A percentile compares a stretch with the other conserved stretches of the same genome.
phyloP scores from a whole-genome alignment of 2,329 filamentous ascomycete species.

The Fusarium oligoseptatum region DNA sequence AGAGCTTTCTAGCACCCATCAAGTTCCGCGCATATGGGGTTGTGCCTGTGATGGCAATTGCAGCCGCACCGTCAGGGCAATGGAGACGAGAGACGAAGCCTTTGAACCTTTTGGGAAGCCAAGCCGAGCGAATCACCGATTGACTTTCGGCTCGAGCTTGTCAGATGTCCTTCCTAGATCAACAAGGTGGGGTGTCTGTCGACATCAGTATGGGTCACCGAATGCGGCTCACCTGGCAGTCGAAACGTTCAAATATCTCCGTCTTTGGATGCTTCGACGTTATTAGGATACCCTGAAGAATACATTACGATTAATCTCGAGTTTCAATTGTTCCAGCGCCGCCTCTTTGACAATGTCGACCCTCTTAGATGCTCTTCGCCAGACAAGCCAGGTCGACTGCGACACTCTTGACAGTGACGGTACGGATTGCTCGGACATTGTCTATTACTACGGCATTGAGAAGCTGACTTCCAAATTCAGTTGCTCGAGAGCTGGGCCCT shows the following conservation, averaged over 20 bases:
- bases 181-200: conserved; percentile 19
- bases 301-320: not conserved
- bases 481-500: conserved; percentile 49
- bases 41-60: conserved; percentile 17
- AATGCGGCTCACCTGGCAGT: not conserved
- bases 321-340: not conserved
- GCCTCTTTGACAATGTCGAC: conserved; percentile 39
- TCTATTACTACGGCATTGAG: not conserved
- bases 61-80: conserved; percentile 27
- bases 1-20: not conserved
- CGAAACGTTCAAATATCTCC: conserved; percentile 11
- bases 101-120: conserved; percentile 29
- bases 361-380: conserved; percentile 46
- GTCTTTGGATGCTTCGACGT: not conserved
- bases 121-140: conserved; percentile 31
- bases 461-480: conserved; percentile 38
- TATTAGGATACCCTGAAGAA: conserved; percentile 6
- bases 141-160: conserved; percentile 1
- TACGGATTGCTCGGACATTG: conserved; percentile 18
- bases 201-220: conserved; percentile 5
- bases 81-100: conserved; percentile 23
- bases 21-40: not conserved
- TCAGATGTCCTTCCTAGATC: conserved; percentile 18
- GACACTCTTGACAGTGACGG: conserved; percentile 54
- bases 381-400: conserved; percentile 50